Base-by-base conservation (phyloP, 1,139 yeast genomes). In the Scheffersomyces insectosa region DNA sequence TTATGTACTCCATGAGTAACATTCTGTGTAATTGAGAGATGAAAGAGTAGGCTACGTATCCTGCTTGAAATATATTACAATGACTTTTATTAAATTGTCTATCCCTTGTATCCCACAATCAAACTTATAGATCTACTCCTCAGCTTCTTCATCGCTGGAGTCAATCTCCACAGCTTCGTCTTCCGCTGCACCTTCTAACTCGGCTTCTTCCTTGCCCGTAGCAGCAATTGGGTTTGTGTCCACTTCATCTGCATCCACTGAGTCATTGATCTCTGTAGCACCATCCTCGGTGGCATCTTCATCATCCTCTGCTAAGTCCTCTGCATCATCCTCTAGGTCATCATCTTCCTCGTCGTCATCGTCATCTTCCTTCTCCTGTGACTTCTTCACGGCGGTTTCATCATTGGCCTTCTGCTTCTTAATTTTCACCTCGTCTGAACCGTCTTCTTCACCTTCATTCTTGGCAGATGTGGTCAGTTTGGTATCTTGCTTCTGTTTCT, bases 401-500 rank as follows among this genome's bases (percentile, higher is more conserved):
- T 58, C 61, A 30, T 48, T 51, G 11, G 53, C 48, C 39, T 60
- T 62, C 20, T 54, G 36, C 12, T 56, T 66, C 34, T 58, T 60
- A 11, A 53, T 45, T 36, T 58, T 65, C 28, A 55, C 49, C 37
- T 61, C 60, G 38, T 53, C 45, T 6, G 57, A 55, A 31, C 55
- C 56, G 7, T 45, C 44, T 25, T 54, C 48, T n/a, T 42, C 44
- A 3, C 56, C 51, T 8, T 39, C 51, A 10, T 12, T 46, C 11
- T 38, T 42, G 4, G 27, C 33, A 5, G 31, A n/a, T 14, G 20
- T 6, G 11, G 41, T 20, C 10, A 27, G 38, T 41, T 44, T 48
- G 34, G 39, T 45, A 15, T 48, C 55, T 6, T 42, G 65, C 48
- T 71, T 70, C 41, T 49, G 51, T 41, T 57, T 60, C 54, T 74